phyloP scores from a whole-genome alignment of 139 green algal genomes.

The Picochlorum costavermella region DNA sequence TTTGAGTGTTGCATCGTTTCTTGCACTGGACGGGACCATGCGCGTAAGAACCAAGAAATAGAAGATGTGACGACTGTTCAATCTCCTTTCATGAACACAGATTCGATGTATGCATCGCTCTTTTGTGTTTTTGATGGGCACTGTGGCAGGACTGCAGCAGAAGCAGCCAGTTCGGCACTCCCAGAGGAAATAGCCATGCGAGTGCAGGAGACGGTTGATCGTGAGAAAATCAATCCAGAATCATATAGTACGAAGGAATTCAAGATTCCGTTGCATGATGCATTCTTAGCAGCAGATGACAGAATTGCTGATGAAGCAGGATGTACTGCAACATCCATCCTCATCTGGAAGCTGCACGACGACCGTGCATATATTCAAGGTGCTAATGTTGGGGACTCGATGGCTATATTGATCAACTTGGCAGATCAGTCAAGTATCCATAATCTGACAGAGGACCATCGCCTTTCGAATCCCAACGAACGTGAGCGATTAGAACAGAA shows the following conservation, averaged over 20 bases:
- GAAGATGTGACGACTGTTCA: slow-evolving; percentile 34
- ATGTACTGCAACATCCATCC: slow-evolving; percentile 61
- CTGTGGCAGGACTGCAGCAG: slow-evolving; percentile 38
- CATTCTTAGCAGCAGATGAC: slow-evolving; percentile 33
- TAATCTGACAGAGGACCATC: slow-evolving; percentile 52
- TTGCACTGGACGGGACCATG: slow-evolving; percentile 32
- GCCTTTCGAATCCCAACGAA: slow-evolving; percentile 44
- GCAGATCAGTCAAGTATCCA: neutral
- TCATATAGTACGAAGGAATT: neutral
- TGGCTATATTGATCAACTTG: slow-evolving; percentile 24
- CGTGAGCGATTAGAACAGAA: slow-evolving; percentile 30
- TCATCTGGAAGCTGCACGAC: slow-evolving; percentile 41
- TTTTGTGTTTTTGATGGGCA: slow-evolving; percentile 62
- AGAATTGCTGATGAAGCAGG: slow-evolving; percentile 41
- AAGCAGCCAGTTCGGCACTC: slow-evolving; percentile 22
- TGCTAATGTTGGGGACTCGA: slow-evolving; percentile 67
- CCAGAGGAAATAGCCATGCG: slow-evolving; percentile 32
- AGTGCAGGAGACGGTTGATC: slow-evolving; percentile 2
- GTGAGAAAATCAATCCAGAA: neutral
- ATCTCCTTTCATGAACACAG: slow-evolving; percentile 26
- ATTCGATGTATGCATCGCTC: slow-evolving; percentile 17
- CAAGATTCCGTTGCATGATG: slow-evolving; percentile 12
- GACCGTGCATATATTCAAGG: slow-evolving; percentile 35
- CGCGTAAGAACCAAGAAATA: slow-evolving; percentile 20
- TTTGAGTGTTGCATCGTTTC: slow-evolving; percentile 34